phyloP scores from a whole-genome alignment of 2,329 filamentous ascomycete species.

The Colletotrichum sublineola region DNA sequence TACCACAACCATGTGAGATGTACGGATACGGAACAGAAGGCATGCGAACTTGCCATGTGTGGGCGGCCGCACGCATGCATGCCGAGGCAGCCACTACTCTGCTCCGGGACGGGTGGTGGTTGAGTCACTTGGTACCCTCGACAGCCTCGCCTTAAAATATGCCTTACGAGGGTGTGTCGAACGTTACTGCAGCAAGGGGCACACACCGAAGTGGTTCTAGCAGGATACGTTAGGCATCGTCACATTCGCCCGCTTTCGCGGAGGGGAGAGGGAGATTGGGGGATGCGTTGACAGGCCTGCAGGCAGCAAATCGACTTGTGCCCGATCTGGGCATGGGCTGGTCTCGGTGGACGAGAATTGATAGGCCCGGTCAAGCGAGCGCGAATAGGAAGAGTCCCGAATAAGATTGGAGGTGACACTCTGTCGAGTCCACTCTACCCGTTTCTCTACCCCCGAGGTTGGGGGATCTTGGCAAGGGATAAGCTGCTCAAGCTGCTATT shows the following conservation, averaged over 20 bases:
- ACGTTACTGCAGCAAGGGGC: background rate
- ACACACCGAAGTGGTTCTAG: background rate
- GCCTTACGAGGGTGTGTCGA: constrained; percentile 14
- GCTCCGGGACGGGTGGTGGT: background rate
- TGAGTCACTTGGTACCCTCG: constrained; percentile 5
- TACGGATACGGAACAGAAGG: constrained; percentile 1
- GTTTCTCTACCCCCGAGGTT: constrained; percentile 8
- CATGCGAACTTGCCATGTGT: constrained; percentile 1
- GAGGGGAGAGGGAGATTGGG: background rate
- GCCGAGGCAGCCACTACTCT: constrained; percentile 25
- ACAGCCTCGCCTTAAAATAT: constrained; percentile 34
- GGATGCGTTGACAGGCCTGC: constrained; percentile 15
- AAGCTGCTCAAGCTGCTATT: background rate
- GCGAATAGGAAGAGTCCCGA: constrained; percentile 29
- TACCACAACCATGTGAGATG: constrained; percentile 11
- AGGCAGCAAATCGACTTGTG: constrained; percentile 9
- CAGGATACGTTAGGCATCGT: background rate
- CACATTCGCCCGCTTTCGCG: constrained; percentile 3
- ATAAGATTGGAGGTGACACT: constrained; percentile 3
- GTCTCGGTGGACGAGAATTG: constrained; percentile 25
- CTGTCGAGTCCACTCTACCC: background rate
- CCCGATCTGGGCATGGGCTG: constrained; percentile 9
- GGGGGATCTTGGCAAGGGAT: background rate
- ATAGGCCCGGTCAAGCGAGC: constrained; percentile 31
- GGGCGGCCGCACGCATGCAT: constrained; percentile 27